Base-by-base conservation (phyloP, 306 rosid species). In the Luffa aegyptiaca region DNA sequence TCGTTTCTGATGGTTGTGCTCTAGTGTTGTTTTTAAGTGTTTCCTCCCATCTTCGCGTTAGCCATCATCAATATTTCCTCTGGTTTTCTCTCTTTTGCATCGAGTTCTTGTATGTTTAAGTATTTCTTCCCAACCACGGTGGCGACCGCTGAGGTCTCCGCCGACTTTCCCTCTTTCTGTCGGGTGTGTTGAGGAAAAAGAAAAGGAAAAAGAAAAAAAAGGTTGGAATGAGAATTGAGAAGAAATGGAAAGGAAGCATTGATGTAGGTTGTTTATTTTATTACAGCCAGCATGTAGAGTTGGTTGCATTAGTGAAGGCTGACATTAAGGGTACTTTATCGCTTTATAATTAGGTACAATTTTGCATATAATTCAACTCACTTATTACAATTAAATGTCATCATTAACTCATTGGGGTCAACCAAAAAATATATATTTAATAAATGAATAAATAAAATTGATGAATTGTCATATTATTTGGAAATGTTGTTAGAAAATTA, bases 231-330 rank as follows among this genome's bases (percentile, higher is more conserved):
- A 69, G 75, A 44, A 42, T 5, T n/a, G 36, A 69, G 75, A 69
- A 41, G 75, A 69, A n/a, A 69, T 42, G 75, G 37, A 20, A 69
- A 69, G 53, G 31, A 66, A 42, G 78, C 78, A 74, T 51, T 74
- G 78, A 74, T 33, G 78, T 52, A 51, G 78, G 78, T 5, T 51
- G 41, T 74, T 31, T 35, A 51, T 74, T 74, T 74, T 74, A 74
- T 74, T 74, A 74, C 46, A 74, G 45, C 78, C 61, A 74, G 26
- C 62, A 31, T 74, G 10, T 31, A 51, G 63, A 45, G 76, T 70
- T 74, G 78, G 78, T 52, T 74, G 78, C 78, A 74, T 74, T 74
- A 74, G 63, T 74, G 78, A 74, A 33, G 61, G 61, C 21, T 51
- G 78, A 74, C 61, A 35, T 74, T 73, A 73, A 68, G 75, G 75